phyloP scores from a whole-genome alignment of 768 basidiomycete species.

The Lactarius pseudohatsudake region DNA sequence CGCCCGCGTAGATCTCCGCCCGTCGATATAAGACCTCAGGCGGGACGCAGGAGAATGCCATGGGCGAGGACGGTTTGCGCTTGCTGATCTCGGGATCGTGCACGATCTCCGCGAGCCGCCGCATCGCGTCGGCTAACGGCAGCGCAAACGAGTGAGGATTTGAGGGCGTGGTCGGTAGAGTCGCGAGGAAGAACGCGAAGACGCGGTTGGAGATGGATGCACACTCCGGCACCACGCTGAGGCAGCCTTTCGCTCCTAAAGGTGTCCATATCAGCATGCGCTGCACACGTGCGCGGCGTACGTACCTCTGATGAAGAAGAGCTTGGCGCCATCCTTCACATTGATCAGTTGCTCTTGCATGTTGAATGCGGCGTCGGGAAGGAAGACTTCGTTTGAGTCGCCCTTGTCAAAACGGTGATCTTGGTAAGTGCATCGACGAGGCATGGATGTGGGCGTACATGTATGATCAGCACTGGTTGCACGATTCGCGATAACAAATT shows the following conservation, averaged over 20 bases:
- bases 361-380: conserved; percentile 16
- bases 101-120: conserved; percentile 16
- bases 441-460: conserved; percentile 14
- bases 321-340: conserved; percentile 26
- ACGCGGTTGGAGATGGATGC: conserved; percentile 32
- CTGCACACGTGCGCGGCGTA: neutral
- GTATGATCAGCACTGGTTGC: conserved; percentile 27
- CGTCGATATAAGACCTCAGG: conserved; percentile 6
- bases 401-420: conserved; percentile 16
- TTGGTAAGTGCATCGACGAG: neutral
- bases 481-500: conserved; percentile 9
- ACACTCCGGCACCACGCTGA: conserved; percentile 27
- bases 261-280: neutral
- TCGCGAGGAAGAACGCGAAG: conserved; percentile 29
- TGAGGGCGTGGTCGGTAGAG: conserved; percentile 22
- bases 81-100: conserved; percentile 11
- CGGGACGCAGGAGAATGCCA: conserved; percentile 28
- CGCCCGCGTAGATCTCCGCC: conserved; percentile 3
- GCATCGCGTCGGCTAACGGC: conserved; percentile 18
- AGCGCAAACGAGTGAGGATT: neutral
- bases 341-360: conserved; percentile 27
- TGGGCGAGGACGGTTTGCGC: conserved; percentile 19
- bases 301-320: conserved; percentile 26
- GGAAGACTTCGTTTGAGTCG: conserved; percentile 22
- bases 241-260: conserved; percentile 26